A percentile compares a stretch with the other conserved stretches of the same genome.
These are phyloP conservation scores for Fusarium sp. DNA, from an alignment of 2,329 filamentous ascomycete species.

Conservation along the genomic window DNA sequence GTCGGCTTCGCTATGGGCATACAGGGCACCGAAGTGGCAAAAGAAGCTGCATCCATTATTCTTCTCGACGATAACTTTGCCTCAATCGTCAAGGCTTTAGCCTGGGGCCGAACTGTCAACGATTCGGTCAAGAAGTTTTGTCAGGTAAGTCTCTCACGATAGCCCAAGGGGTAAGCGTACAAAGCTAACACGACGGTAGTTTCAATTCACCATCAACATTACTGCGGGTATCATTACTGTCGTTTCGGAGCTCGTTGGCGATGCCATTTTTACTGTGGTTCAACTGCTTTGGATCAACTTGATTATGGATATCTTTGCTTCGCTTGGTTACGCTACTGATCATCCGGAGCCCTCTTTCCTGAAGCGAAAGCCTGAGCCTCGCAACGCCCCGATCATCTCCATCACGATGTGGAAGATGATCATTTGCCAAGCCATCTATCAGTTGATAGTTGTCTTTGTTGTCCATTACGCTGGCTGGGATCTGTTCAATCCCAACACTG, in stretches of 20 bases:
- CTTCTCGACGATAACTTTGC: constrained; percentile 76
- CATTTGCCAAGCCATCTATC: constrained; percentile 70
- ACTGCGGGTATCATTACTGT: constrained; percentile 76
- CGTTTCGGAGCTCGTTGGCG: constrained; percentile 70
- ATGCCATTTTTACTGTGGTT: constrained; percentile 73
- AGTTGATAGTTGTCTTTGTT: constrained; percentile 68
- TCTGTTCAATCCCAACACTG: constrained; percentile 66
- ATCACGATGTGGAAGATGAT: constrained; percentile 75
- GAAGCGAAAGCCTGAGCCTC: constrained; percentile 66
- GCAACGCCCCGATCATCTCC: constrained; percentile 79
- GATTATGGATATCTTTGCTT: constrained; percentile 78
- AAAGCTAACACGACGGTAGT: constrained; percentile 52
- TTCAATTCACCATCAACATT: constrained; percentile 78
- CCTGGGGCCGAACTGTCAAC: constrained; percentile 77
- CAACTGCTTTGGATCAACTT: constrained; percentile 78
- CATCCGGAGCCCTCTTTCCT: constrained; percentile 69
- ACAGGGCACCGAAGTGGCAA: constrained; percentile 75
- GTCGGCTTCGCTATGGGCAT: constrained; percentile 78
- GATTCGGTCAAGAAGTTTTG: constrained; percentile 77
- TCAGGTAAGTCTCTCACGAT: constrained; percentile 56
- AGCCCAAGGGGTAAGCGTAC: no score
- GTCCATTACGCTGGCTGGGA: constrained; percentile 71
- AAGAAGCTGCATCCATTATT: constrained; percentile 77
- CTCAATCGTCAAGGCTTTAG: constrained; percentile 74
- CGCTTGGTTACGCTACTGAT: constrained; percentile 74